A percentile compares a stretch with the other conserved stretches of the same genome.
Conservation (phyloP, 2,329 filamentous ascomycete genomes). For the Monosporascus cannonballus region DNA sequence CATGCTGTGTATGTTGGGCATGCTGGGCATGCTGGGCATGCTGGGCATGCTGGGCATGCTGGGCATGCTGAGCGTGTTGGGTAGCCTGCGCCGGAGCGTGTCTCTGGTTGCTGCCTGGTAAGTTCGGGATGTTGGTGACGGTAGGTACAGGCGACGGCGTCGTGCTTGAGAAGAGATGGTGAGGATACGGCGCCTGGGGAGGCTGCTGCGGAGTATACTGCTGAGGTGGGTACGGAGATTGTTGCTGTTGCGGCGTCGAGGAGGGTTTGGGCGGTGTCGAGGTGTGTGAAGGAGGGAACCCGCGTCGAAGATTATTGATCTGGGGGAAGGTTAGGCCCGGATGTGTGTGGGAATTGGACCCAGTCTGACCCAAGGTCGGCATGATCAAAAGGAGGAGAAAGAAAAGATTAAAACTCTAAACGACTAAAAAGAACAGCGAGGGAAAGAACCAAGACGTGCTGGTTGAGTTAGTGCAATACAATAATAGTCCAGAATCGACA, state of each 20-base stretch:
- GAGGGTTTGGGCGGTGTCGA: slow-evolving; percentile 50
- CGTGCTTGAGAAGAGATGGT: slow-evolving; percentile 46
- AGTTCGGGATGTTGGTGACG: slow-evolving; percentile 42
- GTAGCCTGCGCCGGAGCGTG: slow-evolving; percentile 39
- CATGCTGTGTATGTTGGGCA: slow-evolving; percentile 20
- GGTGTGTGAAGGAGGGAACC: slow-evolving; percentile 41
- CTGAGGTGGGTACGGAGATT: slow-evolving; percentile 49
- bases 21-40: slow-evolving; percentile 32
- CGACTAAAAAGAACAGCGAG: slow-evolving; percentile 8
- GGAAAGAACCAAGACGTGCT: slow-evolving; percentile 17
- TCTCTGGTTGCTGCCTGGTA: slow-evolving; percentile 43
- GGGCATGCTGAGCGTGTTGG: slow-evolving; percentile 31
- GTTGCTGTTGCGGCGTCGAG: slow-evolving; percentile 45
- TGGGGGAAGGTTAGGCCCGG: slow-evolving; percentile 48
- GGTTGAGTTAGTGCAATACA: slow-evolving; percentile 15
- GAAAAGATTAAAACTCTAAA: slow-evolving; percentile 6
- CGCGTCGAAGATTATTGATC: slow-evolving; percentile 41
- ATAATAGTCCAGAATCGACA: slow-evolving; percentile 4
- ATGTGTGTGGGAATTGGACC: slow-evolving; percentile 42
- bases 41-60: slow-evolving; percentile 16
- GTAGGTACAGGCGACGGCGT: slow-evolving; percentile 40
- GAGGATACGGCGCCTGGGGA: slow-evolving; percentile 40
- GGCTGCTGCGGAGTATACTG: slow-evolving; percentile 48
- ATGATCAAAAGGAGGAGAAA: slow-evolving; percentile 25
- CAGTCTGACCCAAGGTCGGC: slow-evolving; percentile 44